These are phyloP conservation scores for Rhynchosporium agropyri DNA, from an alignment of 2,329 filamentous ascomycete genomes.

Conservation along the genomic window DNA sequence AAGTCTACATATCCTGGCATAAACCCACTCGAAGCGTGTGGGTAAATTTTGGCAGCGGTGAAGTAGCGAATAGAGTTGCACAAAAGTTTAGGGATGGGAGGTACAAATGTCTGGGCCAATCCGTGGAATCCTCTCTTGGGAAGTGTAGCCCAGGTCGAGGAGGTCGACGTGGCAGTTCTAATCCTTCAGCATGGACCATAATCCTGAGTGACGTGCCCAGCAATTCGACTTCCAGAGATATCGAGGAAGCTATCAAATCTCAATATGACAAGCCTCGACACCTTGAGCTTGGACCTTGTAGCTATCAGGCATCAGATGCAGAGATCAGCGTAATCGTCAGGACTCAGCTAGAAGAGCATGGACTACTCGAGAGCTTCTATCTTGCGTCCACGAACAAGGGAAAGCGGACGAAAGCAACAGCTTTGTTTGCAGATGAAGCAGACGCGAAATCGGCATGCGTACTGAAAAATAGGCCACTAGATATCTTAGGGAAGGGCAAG, in stretches of 20 bases:
- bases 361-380: constrained; percentile 26
- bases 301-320: constrained; percentile 25
- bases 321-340: constrained; percentile 31
- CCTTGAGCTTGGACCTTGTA: constrained; percentile 26
- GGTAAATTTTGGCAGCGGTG: constrained; percentile 35
- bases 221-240: constrained; percentile 26
- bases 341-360: constrained; percentile 22
- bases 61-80: constrained; percentile 32
- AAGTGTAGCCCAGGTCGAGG: constrained; percentile 17
- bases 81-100: constrained; percentile 32
- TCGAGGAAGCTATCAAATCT: constrained; percentile 25
- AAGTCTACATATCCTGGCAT: constrained; percentile 38
- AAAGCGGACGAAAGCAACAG: constrained; percentile 21
- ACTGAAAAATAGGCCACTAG: constrained; percentile 17
- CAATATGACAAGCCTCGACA: constrained; percentile 28
- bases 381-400: constrained; percentile 15
- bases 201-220: constrained; percentile 32
- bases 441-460: constrained; percentile 23
- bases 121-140: constrained; percentile 21
- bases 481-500: constrained; percentile 18
- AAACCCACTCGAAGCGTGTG: constrained; percentile 33
- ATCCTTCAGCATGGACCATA: constrained; percentile 34
- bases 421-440: constrained; percentile 24
- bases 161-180: constrained; percentile 8
- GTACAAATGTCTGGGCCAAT: constrained; percentile 32